These are phyloP conservation scores for Erysimum cheiranthoides DNA, from an alignment of 345 rosid genomes.

Conservation along the genomic window DNA sequence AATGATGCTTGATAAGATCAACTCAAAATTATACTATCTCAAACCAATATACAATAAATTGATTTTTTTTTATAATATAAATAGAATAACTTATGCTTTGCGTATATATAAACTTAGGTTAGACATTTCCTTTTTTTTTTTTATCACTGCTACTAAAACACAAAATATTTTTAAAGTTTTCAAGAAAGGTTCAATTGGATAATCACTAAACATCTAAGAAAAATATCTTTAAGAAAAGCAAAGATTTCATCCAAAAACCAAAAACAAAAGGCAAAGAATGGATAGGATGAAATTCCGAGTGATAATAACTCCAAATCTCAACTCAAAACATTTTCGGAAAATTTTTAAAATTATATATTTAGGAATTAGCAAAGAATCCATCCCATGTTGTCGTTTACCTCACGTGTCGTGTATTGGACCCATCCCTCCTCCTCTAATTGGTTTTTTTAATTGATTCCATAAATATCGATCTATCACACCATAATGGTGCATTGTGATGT, in stretches of 20 bases:
- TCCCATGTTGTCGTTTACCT: slow-evolving; percentile 36
- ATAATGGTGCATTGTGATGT: slow-evolving; percentile 37
- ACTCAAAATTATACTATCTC: too few relatives aligned
- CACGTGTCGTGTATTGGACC: slow-evolving; percentile 40
- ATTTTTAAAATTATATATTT: background rate
- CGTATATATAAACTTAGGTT: background rate
- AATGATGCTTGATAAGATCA: too few relatives aligned
- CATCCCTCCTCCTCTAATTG: slow-evolving; percentile 21
- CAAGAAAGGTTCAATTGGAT: background rate
- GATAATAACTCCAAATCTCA: slow-evolving; percentile 21
- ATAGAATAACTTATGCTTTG: too few relatives aligned
- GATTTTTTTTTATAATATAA: too few relatives aligned
- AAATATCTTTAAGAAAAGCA: background rate
- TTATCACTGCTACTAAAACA: background rate
- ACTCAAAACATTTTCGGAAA: slow-evolving; percentile 17
- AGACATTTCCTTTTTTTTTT: background rate
- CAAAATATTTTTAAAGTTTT: background rate
- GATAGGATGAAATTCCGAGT: slow-evolving; percentile 11
- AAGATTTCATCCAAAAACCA: background rate
- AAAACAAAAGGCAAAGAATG: background rate
- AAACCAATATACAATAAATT: too few relatives aligned
- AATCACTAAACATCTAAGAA: background rate
- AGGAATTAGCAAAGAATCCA: slow-evolving; percentile 17
- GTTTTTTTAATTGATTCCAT: slow-evolving; percentile 22
- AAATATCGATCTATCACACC: slow-evolving; percentile 29